Base-by-base conservation (phyloP, 2,329 filamentous ascomycete species). In the Aspergillus texensis region DNA sequence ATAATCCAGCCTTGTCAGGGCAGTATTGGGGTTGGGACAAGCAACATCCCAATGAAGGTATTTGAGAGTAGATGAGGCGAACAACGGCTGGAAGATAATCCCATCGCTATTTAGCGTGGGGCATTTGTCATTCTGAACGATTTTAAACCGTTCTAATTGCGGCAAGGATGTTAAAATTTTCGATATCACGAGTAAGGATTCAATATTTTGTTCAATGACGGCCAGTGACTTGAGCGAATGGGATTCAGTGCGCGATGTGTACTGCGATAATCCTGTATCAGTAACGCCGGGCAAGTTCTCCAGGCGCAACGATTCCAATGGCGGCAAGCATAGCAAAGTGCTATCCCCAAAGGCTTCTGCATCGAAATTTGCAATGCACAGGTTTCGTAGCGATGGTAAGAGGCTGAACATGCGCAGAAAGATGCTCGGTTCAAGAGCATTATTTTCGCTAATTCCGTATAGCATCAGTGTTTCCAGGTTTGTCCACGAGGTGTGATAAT, bases 21-120 rank as follows among this genome's bases (percentile, higher is more conserved):
- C 75, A 36, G 74, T 73, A 41, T 69, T 71, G 19, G 77, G 71
- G 53, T 79, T 74, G 16, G 78, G 77, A 56, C 78, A 76, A 5
- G 77, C 75, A 41, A 82, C 71, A 68, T 88, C 86, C 85, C 86
- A 88, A 68, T 89, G 86, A 3, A 89, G 73, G 64, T 80, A 81
- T 60, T 77, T 77, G 12, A 88, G 75, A n/a, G 74, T 80, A 3
- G 75, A 72, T 0, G 84, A 86, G 6, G 79, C 78, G 32, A 88
- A 77, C 12, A 82, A 70, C 0, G 83, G 82, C 62, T 81, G 80
- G 60, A 83, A 79, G 26, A 83, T 70, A 57, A 81, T 77, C 11
- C 75, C 74, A 19, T 78, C 80, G 6, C 77, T 70, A 3, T 79
- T 76, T 21, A 84, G 69, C 10, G 75, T 79, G 2, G 84, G 85